Evolutionary conservation across 2,329 filamentous ascomycete genomes (phyloP).

Genomic region (Moelleriella libera): DNA sequence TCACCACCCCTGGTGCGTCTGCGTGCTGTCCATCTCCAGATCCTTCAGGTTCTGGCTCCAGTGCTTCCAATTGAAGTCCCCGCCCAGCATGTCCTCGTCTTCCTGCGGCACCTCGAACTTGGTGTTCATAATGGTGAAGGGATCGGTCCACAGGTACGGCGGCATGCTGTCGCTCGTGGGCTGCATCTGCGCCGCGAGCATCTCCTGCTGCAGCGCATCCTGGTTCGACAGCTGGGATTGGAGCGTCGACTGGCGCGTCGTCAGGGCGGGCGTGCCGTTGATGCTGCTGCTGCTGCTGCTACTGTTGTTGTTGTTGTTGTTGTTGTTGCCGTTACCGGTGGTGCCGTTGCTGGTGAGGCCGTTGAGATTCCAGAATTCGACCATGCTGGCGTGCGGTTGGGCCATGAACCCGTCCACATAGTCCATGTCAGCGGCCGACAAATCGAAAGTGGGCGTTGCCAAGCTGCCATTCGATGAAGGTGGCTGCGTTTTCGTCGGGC

Average conservation of each 20-base stretch:
- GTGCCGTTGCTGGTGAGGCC: background rate
- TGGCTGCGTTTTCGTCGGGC: too few relatives aligned
- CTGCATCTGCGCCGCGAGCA: constrained; percentile 9
- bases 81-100: constrained; percentile 24
- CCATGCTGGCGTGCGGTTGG: constrained; percentile 19
- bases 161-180: constrained; percentile 18
- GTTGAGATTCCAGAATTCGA: constrained; percentile 16
- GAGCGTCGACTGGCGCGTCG: background rate
- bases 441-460: constrained; percentile 9
- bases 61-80: constrained; percentile 33
- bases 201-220: constrained; percentile 8
- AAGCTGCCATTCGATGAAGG: too few relatives aligned
- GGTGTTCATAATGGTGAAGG: constrained; percentile 14
- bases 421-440: constrained; percentile 16
- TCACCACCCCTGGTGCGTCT: constrained; percentile 11
- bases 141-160: constrained; percentile 27
- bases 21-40: constrained; percentile 18
- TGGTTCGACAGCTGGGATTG: constrained; percentile 1
- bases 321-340: background rate
- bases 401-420: constrained; percentile 23
- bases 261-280: background rate
- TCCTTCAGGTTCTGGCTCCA: constrained; percentile 29
- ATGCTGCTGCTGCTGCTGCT: background rate
- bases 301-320: background rate
- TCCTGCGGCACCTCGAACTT: constrained; percentile 15